A percentile compares a stretch with the other conserved stretches of the same genome.
Evolutionary conservation across 768 basidiomycete genomes (phyloP).

Genomic region (Pisolithus sp.): DNA sequence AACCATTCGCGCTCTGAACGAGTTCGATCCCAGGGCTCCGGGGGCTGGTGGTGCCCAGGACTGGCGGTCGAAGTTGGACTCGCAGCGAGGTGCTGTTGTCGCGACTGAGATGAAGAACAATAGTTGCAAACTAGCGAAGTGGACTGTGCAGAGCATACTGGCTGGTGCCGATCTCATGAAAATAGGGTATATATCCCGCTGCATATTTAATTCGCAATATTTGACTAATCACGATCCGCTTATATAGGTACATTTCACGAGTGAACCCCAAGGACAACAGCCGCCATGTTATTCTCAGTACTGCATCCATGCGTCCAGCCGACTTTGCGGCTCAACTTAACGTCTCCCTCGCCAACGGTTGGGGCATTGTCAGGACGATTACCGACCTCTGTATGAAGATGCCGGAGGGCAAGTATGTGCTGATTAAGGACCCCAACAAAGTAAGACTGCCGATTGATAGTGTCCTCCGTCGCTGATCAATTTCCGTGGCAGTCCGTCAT

Average conservation of each 20-base stretch:
- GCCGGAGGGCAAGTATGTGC: constrained; percentile 96
- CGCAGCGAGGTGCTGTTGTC: constrained; percentile 94
- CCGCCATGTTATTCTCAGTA: constrained; percentile 92
- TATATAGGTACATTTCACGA: constrained; percentile 94
- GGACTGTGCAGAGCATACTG: constrained; percentile 92
- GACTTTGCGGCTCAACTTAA: constrained; percentile 96
- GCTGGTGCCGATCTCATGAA: constrained; percentile 97
- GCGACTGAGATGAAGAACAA: constrained; percentile 99
- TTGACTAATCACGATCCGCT: constrained; percentile 8
- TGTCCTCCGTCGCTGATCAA: constrained; percentile 9
- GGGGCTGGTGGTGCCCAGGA: constrained; percentile 96
- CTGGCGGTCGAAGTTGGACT: constrained; percentile 96
- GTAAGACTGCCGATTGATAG: constrained; percentile 35
- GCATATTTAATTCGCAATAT: not conserved
- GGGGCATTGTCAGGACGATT: constrained; percentile 96
- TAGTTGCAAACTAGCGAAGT: constrained; percentile 93
- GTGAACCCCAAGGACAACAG: constrained; percentile 91
- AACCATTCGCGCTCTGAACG: constrained; percentile 93
- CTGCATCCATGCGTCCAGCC: constrained; percentile 87
- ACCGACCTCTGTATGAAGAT: constrained; percentile 93
- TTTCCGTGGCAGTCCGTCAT: constrained; percentile 67
- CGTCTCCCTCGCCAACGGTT: constrained; percentile 90
- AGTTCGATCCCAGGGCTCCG: constrained; percentile 87
- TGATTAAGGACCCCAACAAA: constrained; percentile 97
- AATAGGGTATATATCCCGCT: constrained; percentile 66